Evolutionary conservation across 257 asterid species (phyloP).

Genomic region (Hygrophila difformis): DNA sequence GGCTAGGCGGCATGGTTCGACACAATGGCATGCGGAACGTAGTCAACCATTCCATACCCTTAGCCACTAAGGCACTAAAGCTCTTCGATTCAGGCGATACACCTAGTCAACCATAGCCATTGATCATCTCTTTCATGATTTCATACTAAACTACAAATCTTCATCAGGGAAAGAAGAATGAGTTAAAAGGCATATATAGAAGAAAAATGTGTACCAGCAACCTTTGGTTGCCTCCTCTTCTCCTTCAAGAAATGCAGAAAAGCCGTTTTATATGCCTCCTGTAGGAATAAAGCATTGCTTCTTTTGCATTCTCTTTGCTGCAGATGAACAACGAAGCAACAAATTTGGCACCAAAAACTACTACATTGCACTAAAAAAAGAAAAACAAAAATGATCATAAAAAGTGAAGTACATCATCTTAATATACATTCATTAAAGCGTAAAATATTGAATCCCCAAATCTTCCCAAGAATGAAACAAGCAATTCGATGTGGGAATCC

Average conservation of each 20-base stretch:
- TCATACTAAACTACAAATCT: constrained; percentile 2
- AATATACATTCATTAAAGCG: too few species aligned
- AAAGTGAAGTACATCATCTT: neutral
- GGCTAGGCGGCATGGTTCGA: constrained; percentile 8
- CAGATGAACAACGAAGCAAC: constrained; percentile 1
- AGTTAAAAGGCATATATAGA: neutral
- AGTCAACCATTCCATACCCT: constrained; percentile 53
- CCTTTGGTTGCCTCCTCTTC: constrained; percentile 55
- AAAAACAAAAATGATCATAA: neutral
- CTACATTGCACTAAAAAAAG: too few species aligned
- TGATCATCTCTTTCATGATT: neutral
- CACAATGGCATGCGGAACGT: constrained; percentile 28
- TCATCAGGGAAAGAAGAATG: neutral
- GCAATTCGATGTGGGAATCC: constrained; percentile 45
- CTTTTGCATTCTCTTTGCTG: constrained; percentile 50
- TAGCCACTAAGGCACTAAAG: constrained; percentile 60
- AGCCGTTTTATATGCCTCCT: constrained; percentile 56
- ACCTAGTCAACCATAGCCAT: constrained; percentile 25
- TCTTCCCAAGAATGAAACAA: constrained; percentile 61
- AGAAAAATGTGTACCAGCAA: constrained; percentile 40
- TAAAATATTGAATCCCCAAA: constrained; percentile 10
- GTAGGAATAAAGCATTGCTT: constrained; percentile 62
- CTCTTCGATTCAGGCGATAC: constrained; percentile 86
- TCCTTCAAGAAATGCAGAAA: constrained; percentile 64
- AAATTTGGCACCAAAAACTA: too few species aligned